Percentiles rank a stretch among this genome's conserved stretches.
Conservation (phyloP, 2,329 filamentous ascomycete species). For the Pseudogymnoascus verrucosus region DNA sequence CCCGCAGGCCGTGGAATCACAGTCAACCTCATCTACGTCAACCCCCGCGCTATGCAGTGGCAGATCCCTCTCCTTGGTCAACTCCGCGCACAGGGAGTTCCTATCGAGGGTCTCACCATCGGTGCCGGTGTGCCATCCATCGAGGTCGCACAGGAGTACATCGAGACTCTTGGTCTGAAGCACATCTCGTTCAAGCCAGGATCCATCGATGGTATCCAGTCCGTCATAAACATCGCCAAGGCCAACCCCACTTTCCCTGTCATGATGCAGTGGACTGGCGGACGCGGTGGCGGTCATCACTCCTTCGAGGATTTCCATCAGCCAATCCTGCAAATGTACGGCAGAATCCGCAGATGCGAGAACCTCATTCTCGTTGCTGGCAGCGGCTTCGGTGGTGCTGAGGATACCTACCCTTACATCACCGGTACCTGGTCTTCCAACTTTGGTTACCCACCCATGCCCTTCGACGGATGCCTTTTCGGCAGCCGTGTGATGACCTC, state of each 20-base stretch:
- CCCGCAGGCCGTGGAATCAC: slow-evolving; percentile 81
- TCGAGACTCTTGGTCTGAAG: slow-evolving; percentile 84
- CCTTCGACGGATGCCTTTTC: slow-evolving; percentile 85
- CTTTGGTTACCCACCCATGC: slow-evolving; percentile 86
- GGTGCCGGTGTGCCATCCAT: slow-evolving; percentile 90
- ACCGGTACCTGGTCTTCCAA: slow-evolving; percentile 82
- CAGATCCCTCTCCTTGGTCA: slow-evolving; percentile 79
- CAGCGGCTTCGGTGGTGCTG: slow-evolving; percentile 82
- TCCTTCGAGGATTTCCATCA: slow-evolving; percentile 94
- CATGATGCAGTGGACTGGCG: slow-evolving; percentile 89
- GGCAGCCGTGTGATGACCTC: slow-evolving; percentile 93
- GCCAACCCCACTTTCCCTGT: slow-evolving; percentile 93
- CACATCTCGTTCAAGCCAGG: slow-evolving; percentile 94
- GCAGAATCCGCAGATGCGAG: slow-evolving; percentile 71
- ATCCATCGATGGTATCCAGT: slow-evolving; percentile 78
- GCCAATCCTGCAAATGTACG: slow-evolving; percentile 85
- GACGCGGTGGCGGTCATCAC: slow-evolving; percentile 87
- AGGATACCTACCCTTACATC: slow-evolving; percentile 88
- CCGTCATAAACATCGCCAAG: slow-evolving; percentile 86
- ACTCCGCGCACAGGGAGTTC: slow-evolving; percentile 75
- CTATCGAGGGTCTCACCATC: slow-evolving; percentile 86
- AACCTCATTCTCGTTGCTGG: slow-evolving; percentile 88
- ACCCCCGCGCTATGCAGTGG: slow-evolving; percentile 83
- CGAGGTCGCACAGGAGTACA: slow-evolving; percentile 88
- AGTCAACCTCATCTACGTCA: slow-evolving; percentile 86